Evolutionary conservation across 345 rosid species (phyloP).

Genomic region (Eucalyptus coolabah): DNA sequence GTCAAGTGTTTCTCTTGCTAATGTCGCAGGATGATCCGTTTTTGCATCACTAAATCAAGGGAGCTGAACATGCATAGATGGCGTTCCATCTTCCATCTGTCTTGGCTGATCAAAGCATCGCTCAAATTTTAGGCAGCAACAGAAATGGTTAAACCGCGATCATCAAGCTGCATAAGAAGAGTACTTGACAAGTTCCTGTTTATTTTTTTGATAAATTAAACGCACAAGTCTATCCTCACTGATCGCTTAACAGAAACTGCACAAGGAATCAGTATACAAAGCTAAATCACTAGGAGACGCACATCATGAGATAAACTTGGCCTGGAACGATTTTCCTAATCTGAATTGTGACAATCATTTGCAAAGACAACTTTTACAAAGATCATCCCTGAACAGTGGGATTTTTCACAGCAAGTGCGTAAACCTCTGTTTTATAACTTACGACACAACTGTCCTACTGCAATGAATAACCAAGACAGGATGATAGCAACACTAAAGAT

Average conservation of each 20-base stretch:
- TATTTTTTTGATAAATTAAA: neutral
- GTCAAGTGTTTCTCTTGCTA: neutral
- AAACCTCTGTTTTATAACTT: neutral
- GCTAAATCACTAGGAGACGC: neutral
- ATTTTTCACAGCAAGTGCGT: neutral
- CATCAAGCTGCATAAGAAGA: neutral
- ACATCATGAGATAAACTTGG: neutral
- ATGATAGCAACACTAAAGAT: neutral
- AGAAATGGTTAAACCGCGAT: neutral
- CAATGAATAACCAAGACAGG: neutral
- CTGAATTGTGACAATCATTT: neutral
- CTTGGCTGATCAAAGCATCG: neutral
- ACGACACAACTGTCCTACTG: neutral
- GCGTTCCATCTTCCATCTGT: neutral
- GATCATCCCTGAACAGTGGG: neutral
- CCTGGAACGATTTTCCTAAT: neutral
- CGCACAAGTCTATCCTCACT: neutral
- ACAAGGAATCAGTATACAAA: neutral
- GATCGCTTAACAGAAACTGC: neutral
- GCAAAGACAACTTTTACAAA: neutral
- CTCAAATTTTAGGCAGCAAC: neutral
- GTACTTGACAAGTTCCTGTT: neutral
- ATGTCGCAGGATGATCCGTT: neutral
- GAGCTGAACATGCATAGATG: neutral
- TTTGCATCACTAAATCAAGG: neutral